A percentile compares a stretch with the other conserved stretches of the same genome.
These are phyloP conservation scores for Sporisorium exsertum DNA, from an alignment of 1,284 basidiomycete species.

Conservation along the genomic window DNA sequence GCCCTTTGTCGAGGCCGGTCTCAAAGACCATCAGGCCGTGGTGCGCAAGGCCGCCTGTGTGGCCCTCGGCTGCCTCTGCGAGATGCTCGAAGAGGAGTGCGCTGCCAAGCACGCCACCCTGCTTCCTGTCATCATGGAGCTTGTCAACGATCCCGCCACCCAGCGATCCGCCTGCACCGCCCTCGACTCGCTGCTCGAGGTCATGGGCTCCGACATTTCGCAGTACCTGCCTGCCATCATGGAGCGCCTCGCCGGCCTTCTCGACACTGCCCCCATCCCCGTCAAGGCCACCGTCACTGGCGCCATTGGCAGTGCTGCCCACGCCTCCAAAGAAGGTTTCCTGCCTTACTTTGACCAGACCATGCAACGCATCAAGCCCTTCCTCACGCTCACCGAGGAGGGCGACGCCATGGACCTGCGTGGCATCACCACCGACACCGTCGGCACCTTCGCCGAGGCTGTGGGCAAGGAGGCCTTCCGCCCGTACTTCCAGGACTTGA, in stretches of 20 bases:
- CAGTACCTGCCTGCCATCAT: constrained; percentile 94
- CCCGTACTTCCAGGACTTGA: constrained; percentile 94
- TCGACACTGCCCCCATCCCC: constrained; percentile 84
- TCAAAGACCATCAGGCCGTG: constrained; percentile 83
- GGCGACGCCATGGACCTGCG: constrained; percentile 90
- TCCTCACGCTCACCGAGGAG: constrained; percentile 81
- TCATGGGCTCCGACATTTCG: constrained; percentile 87
- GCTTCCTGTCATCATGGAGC: constrained; percentile 77
- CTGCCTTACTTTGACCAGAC: constrained; percentile 93
- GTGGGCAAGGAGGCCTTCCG: constrained; percentile 94
- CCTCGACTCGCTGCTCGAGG: constrained; percentile 95
- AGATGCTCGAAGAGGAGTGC: constrained; percentile 97
- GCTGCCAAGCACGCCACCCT: constrained; percentile 84
- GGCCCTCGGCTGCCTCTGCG: constrained; percentile 94
- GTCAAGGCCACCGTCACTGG: constrained; percentile 97
- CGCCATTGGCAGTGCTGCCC: constrained; percentile 96
- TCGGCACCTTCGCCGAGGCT: constrained; percentile 97
- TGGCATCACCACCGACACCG: constrained; percentile 97
- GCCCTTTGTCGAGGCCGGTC: constrained; percentile 91
- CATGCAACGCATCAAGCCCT: constrained; percentile 86
- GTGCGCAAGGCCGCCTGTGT: constrained; percentile 96
- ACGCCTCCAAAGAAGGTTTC: constrained; percentile 94
- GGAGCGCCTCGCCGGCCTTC: constrained; percentile 89
- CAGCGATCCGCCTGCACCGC: constrained; percentile 94
- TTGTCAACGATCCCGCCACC: constrained; percentile 87